These are phyloP conservation scores for Fusarium oxysporum DNA, from an alignment of 2,329 filamentous ascomycete species.

Conservation along the genomic window DNA sequence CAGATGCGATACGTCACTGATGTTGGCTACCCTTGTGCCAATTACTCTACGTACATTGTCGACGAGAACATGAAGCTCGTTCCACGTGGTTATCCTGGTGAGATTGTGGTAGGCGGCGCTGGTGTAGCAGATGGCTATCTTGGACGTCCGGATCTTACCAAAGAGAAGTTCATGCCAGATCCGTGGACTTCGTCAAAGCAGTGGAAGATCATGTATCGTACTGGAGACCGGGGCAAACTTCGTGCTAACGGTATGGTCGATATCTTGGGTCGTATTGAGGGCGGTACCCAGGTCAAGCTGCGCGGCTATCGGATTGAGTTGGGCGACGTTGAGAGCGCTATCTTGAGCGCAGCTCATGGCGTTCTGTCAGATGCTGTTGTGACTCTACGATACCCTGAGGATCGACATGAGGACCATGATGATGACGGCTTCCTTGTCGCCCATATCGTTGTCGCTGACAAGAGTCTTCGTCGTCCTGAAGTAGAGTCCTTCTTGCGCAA, in stretches of 20 bases:
- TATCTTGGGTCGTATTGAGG: conserved; percentile 52
- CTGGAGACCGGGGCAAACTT: conserved; percentile 38
- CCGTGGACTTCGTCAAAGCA: conserved; percentile 1
- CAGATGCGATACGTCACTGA: conserved; percentile 4
- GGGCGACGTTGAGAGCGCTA: conserved; percentile 48
- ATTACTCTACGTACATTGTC: conserved; percentile 3
- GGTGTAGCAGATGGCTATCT: conserved; percentile 15
- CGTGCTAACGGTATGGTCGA: conserved; percentile 49
- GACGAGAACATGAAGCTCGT: not conserved
- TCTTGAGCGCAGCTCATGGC: conserved; percentile 4
- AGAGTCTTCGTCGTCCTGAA: not conserved
- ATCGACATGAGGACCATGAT: not conserved
- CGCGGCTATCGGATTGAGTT: conserved; percentile 60
- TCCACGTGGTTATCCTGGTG: not conserved
- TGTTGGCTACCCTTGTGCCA: conserved; percentile 2
- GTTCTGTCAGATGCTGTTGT: conserved; percentile 3
- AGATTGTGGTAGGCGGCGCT: conserved; percentile 13
- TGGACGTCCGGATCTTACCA: not conserved
- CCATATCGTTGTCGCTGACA: conserved; percentile 1
- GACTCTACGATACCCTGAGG: not conserved
- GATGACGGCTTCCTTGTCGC: conserved; percentile 1
- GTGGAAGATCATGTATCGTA: conserved; percentile 25
- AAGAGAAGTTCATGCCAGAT: conserved; percentile 7
- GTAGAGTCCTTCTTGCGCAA: not conserved
- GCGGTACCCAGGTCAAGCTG: conserved; percentile 60